These are phyloP conservation scores for Cladophialophora carrionii DNA, from an alignment of 2,329 filamentous ascomycete species.

Conservation along the genomic window DNA sequence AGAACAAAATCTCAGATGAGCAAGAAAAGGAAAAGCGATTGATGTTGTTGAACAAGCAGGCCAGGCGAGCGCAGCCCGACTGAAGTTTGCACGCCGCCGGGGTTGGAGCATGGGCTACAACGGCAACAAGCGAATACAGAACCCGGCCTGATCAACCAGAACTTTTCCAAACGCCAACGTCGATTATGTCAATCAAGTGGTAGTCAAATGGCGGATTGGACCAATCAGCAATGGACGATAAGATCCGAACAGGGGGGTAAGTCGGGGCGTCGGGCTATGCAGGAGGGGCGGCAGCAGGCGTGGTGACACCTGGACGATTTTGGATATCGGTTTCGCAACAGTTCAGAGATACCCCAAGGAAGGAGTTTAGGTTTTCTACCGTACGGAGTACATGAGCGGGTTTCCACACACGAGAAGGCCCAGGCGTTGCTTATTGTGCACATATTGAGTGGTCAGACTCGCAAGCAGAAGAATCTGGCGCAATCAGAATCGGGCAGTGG, in stretches of 20 bases:
- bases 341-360: conserved; percentile 19
- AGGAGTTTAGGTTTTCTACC: conserved; percentile 5
- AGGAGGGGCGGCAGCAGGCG: conserved; percentile 6
- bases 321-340: conserved; percentile 1
- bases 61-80: conserved; percentile 6
- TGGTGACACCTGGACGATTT: conserved; percentile 8
- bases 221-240: conserved; percentile 22
- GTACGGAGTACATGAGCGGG: neutral
- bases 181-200: conserved; percentile 19
- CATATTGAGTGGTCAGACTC: neutral
- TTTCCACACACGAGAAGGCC: neutral
- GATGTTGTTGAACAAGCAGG: conserved; percentile 8
- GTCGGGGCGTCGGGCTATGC: neutral
- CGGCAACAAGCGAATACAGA: neutral
- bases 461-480: neutral
- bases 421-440: neutral
- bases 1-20: conserved; percentile 27
- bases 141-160: neutral
- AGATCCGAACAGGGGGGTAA: neutral
- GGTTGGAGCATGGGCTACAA: neutral
- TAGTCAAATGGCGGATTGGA: conserved; percentile 1
- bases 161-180: neutral
- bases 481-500: neutral
- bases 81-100: conserved; percentile 2
- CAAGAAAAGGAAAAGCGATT: conserved; percentile 26